A percentile compares a stretch with the other conserved stretches of the same genome.
phyloP scores from a whole-genome alignment of 192 early-diverging fungal species.

The Podila horticola region DNA sequence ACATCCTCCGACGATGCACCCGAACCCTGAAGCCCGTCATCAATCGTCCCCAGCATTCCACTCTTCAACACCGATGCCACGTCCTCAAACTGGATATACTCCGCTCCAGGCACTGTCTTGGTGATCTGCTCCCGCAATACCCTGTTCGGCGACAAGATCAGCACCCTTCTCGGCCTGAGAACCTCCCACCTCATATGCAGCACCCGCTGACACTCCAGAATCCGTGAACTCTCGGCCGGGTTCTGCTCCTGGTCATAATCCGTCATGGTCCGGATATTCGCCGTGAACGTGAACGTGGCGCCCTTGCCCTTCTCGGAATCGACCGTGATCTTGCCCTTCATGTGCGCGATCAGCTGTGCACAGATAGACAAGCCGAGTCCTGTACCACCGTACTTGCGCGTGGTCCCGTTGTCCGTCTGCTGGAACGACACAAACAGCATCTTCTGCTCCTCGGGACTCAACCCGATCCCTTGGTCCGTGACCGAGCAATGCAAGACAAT shows the following conservation, averaged over 20 bases:
- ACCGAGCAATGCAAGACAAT: constrained; percentile 34
- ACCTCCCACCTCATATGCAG: constrained; percentile 1
- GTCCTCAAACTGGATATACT: constrained; percentile 28
- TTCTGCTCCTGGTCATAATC: constrained; percentile 21
- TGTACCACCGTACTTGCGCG: constrained; percentile 55
- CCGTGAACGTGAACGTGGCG: constrained; percentile 52
- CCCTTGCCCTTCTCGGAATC: constrained; percentile 54
- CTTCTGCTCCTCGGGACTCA: constrained; percentile 49
- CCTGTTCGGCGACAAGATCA: constrained; percentile 35
- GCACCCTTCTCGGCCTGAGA: neutral
- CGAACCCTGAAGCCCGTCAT: neutral
- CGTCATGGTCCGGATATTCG: constrained; percentile 23
- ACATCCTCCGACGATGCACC: neutral
- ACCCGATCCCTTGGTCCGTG: constrained; percentile 38
- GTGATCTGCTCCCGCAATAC: constrained; percentile 19
- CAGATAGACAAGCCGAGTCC: constrained; percentile 62
- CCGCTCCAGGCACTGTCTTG: neutral
- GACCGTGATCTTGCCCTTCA: constrained; percentile 54
- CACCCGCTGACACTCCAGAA: constrained; percentile 21
- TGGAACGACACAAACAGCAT: constrained; percentile 51
- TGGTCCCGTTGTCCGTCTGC: constrained; percentile 45
- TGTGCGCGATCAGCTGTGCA: constrained; percentile 53
- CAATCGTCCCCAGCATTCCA: constrained; percentile 8
- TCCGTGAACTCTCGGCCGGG: constrained; percentile 21
- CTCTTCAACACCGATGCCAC: constrained; percentile 16